Evolutionary conservation across 2,329 filamentous ascomycete species (phyloP).

Genomic region (Calonectria leucothoes): DNA sequence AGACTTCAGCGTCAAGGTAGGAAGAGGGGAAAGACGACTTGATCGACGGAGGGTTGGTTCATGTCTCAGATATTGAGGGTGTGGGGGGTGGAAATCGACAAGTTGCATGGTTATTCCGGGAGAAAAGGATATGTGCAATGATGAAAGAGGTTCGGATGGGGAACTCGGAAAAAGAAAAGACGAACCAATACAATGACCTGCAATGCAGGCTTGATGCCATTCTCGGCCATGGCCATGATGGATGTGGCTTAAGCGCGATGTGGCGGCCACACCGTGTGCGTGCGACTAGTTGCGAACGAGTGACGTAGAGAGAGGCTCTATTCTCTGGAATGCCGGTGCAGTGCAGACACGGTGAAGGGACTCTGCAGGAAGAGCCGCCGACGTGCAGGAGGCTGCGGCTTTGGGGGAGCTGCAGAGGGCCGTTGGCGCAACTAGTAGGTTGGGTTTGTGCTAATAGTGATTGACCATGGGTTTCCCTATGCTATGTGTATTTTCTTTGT

Average conservation of each 20-base stretch:
- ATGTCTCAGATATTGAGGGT: neutral
- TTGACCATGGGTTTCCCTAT: conserved; percentile 2
- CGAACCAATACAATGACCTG: conserved; percentile 82
- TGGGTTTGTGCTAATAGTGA: neutral
- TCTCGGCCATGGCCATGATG: conserved; percentile 36
- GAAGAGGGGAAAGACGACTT: neutral
- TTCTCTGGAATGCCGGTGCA: neutral
- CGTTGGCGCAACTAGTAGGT: conserved; percentile 3
- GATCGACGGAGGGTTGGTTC: neutral
- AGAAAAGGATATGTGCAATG: neutral
- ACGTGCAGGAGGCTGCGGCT: conserved; percentile 3
- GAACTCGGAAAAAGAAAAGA: conserved; percentile 38
- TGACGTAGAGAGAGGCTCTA: neutral
- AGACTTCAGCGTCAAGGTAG: neutral
- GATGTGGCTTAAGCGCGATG: conserved; percentile 3
- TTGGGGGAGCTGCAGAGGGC: conserved; percentile 6
- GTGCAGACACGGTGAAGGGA: neutral
- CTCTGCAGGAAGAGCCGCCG: neutral
- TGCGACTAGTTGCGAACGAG: neutral
- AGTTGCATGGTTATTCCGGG: neutral
- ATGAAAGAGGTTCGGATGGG: neutral
- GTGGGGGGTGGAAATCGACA: neutral
- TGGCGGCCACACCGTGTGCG: conserved; percentile 15
- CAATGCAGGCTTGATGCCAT: conserved; percentile 61
- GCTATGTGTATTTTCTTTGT: neutral